Evolutionary conservation across 495 filamentous ascomycete species (phyloP).

Genomic region (Aspergillus ellipticus): DNA sequence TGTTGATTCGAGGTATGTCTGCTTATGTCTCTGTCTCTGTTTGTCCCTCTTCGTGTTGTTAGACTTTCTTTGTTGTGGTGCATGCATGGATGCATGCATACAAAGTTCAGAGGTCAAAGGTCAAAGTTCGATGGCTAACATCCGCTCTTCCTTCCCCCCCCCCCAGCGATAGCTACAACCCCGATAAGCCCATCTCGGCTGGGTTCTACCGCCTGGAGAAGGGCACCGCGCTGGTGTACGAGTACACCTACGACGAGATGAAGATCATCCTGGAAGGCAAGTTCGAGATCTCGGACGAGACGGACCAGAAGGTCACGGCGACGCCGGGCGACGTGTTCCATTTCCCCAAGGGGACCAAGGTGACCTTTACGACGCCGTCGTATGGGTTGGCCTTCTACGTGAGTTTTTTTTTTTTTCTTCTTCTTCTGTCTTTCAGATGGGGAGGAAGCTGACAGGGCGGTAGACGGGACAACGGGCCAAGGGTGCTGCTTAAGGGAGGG

Average conservation of each 20-base stretch:
- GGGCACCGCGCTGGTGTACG: slow-evolving; percentile 69
- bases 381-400: slow-evolving; percentile 69
- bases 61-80: not conserved
- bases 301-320: slow-evolving; percentile 64
- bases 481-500: slow-evolving; percentile 27
- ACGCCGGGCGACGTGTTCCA: slow-evolving; percentile 72
- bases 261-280: slow-evolving; percentile 78
- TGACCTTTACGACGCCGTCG: slow-evolving; percentile 68
- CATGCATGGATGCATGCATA: not conserved
- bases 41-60: not conserved
- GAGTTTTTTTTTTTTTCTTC: slow-evolving; percentile 17
- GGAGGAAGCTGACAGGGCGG: slow-evolving; percentile 9
- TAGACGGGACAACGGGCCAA: slow-evolving; percentile 45
- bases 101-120: too few relatives aligned
- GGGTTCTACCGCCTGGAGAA: slow-evolving; percentile 75
- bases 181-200: slow-evolving; percentile 60
- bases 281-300: slow-evolving; percentile 69
- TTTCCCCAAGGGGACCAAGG: slow-evolving; percentile 72
- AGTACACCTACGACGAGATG: slow-evolving; percentile 74
- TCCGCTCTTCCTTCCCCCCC: too few relatives aligned
- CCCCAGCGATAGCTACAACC: slow-evolving; percentile 50
- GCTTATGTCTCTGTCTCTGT: not conserved
- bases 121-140: too few relatives aligned
- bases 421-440: not conserved
- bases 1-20: slow-evolving; percentile 52